phyloP scores from a whole-genome alignment of 2,329 filamentous ascomycete genomes.

The Aureobasidium vineae region DNA sequence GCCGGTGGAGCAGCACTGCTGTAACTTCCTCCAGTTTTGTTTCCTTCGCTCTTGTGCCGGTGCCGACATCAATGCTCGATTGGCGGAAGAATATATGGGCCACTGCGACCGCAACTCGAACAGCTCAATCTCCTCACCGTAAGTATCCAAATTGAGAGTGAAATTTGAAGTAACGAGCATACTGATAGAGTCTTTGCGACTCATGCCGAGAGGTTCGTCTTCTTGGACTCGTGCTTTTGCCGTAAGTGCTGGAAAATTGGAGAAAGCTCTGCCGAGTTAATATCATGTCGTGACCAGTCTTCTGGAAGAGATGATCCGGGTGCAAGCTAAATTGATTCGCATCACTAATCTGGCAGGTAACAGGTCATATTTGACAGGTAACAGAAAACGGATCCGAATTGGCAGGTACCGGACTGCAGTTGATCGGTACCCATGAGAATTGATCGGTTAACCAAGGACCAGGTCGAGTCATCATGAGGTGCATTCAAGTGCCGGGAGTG shows the following conservation, averaged over 20 bases:
- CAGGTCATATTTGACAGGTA: slow-evolving; percentile 12
- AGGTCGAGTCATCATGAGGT: background rate
- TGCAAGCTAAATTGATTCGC: background rate
- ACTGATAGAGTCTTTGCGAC: background rate
- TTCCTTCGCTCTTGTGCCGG: background rate
- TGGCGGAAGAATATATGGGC: background rate
- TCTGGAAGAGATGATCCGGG: background rate
- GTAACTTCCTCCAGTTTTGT: background rate
- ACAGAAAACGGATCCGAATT: background rate
- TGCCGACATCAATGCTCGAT: background rate
- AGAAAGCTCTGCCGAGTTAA: background rate
- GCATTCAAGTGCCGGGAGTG: background rate
- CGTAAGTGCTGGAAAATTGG: background rate
- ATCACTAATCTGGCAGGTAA: background rate
- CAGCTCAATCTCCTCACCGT: background rate
- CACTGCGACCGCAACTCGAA: background rate
- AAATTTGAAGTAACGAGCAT: background rate
- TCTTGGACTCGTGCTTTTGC: too few relatives aligned
- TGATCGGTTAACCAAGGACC: background rate
- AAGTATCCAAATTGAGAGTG: background rate
- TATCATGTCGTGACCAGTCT: background rate
- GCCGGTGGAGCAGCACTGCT: background rate
- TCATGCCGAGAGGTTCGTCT: background rate
- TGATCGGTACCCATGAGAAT: background rate
- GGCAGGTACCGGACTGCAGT: background rate